Evolutionary conservation across 2,329 filamentous ascomycete species (phyloP).

Genomic region (Aspergillus alliaceus): DNA sequence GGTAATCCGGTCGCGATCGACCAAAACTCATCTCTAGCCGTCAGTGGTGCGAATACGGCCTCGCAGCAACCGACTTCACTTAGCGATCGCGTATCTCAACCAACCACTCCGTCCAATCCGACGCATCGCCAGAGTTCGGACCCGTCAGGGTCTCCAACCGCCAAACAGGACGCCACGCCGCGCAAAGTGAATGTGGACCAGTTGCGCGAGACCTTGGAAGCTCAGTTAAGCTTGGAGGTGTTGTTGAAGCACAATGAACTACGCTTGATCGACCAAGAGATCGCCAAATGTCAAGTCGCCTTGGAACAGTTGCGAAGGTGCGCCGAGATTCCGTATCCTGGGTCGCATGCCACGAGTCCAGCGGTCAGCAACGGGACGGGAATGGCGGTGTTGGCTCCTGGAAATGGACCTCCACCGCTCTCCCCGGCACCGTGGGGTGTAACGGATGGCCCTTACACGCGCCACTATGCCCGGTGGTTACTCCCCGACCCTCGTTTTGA

Average conservation of each 20-base stretch:
- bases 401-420: slow-evolving; percentile 66
- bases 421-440: slow-evolving; percentile 90
- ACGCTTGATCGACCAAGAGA: slow-evolving; percentile 89
- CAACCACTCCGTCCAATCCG: not conserved
- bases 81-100: slow-evolving; percentile 11
- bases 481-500: slow-evolving; percentile 87
- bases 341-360: slow-evolving; percentile 57
- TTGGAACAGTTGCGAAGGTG: slow-evolving; percentile 92
- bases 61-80: slow-evolving; percentile 12
- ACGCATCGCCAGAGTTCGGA: slow-evolving; percentile 5
- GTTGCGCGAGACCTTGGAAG: slow-evolving; percentile 72
- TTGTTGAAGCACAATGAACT: slow-evolving; percentile 92
- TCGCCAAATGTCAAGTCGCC: slow-evolving; percentile 91
- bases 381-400: slow-evolving; percentile 62
- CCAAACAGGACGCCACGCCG: slow-evolving; percentile 19
- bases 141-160: slow-evolving; percentile 9
- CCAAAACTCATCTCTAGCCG: slow-evolving; percentile 11
- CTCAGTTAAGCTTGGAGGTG: slow-evolving; percentile 88
- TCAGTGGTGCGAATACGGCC: slow-evolving; percentile 9
- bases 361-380: slow-evolving; percentile 75
- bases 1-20: slow-evolving; percentile 5
- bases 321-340: slow-evolving; percentile 86
- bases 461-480: slow-evolving; percentile 95
- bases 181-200: slow-evolving; percentile 41
- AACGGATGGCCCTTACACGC: slow-evolving; percentile 85